Evolutionary conservation across 306 rosid genomes (phyloP).

Genomic region (Prunus salicina): DNA sequence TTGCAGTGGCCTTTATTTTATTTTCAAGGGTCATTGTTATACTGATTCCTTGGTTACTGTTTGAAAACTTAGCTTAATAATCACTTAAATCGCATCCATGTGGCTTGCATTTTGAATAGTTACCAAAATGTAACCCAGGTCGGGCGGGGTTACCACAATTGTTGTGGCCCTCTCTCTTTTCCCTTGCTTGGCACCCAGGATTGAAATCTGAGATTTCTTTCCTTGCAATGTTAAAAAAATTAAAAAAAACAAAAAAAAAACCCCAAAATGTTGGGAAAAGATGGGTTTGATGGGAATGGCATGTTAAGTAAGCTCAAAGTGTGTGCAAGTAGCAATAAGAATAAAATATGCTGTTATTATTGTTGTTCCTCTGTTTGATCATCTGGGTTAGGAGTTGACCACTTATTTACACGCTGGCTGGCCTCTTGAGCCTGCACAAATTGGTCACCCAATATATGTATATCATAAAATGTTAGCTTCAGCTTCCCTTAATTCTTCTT

Average conservation of each 20-base stretch:
- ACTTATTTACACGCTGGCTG: constrained; percentile 32
- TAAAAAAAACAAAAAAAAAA: too few species aligned
- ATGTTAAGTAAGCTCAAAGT: background rate
- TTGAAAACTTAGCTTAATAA: too few species aligned
- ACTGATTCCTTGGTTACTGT: too few species aligned
- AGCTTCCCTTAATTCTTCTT: background rate
- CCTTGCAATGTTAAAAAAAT: too few species aligned
- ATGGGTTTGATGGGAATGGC: background rate
- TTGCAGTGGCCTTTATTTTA: background rate
- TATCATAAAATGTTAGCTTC: background rate
- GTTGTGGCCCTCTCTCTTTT: too few species aligned
- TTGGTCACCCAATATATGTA: background rate
- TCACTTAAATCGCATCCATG: background rate
- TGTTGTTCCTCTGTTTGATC: background rate
- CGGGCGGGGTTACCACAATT: too few species aligned
- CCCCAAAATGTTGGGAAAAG: background rate
- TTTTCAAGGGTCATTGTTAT: background rate
- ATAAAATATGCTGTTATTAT: background rate
- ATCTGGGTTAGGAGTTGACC: constrained; percentile 28
- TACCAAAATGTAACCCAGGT: too few species aligned
- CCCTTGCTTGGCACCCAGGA: too few species aligned
- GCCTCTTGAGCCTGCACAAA: constrained; percentile 49
- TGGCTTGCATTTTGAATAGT: background rate
- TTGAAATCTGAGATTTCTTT: too few species aligned
- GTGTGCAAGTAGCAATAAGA: background rate